Base-by-base conservation (phyloP, 306 rosid species). In the Amphicarpaea edgeworthii region DNA sequence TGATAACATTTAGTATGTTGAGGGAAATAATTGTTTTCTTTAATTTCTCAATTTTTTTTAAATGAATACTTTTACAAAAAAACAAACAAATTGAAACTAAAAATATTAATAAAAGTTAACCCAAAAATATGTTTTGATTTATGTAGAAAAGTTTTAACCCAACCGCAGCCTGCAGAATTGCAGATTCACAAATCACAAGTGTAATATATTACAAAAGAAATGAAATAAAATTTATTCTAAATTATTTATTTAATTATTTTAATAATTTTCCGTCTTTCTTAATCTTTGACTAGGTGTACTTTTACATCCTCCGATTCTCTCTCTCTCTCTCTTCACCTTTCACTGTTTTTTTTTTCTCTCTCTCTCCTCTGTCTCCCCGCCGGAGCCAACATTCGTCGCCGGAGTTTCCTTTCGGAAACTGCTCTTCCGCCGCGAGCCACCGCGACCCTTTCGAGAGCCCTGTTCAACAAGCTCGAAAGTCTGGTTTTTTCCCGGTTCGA, bases 251-350 rank as follows among this genome's bases (percentile, higher is more conserved):
- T 80, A 75, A n/a, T 10, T 55, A 28, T 51, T 61, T 49, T 28
- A 47, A 9, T 40, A 41, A 20, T 54, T 37, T 16, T 30, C 10
- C 68, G 53, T 50, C 71, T 59, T 86, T 85, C 61, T 77, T 59
- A 70, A 55, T 59, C 86, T 88, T 89, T 88, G 95, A 91, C 97
- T 72, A 65, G 79, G 76, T 77, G 89, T 82, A 85, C 95, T 87
- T 89, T 87, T 82, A 61, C 87, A 70, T 30, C 42, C 82, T 51
- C 72, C 80, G 53, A 71, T 72, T 82, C 82, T 82, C 76, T 79
- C 84, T 62, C 76, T 79, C 84, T 62, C 50, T 62, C 50, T 64
- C 77, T 60, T 17, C 16, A 28, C 17, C 28, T 84, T 76, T 76
- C 87, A 58, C 77, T 60, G 77, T 82, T 43, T 77, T 55, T 70